Evolutionary conservation across 2,329 filamentous ascomycete genomes (phyloP), one percentile per base, ranked within the genome.

Genomic region (Talaromyces sp.): DNA sequence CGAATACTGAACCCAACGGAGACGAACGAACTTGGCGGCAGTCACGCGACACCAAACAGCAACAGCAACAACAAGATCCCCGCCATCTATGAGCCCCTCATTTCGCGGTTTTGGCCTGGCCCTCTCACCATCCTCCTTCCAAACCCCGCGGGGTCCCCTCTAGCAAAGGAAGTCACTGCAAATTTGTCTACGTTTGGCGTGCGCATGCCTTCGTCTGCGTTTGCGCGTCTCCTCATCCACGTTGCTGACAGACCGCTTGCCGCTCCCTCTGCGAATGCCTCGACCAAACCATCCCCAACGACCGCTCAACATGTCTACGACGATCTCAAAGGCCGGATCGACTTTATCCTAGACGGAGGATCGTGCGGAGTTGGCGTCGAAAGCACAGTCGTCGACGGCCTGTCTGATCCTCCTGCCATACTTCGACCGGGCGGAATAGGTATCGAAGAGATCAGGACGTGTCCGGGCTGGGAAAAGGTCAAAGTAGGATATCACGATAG

Each of bases 341-440:
- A 90, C 67, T 80, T 93, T 6, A 95, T 99, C 60, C 79, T 99
- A 0, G 93, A 99, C 66, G 95, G 93, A 2, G 95, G 95, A 0
- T 78, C 87, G 0, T 98, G 93, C 69, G 82, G 84, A 21, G 91
- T 99, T 11, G 95, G 95, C 1, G 92, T 99, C 0, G 95, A 99
- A 77, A 97, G 92, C 72, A 99, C 95, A 0, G 95, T 99, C 1
- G 92, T 99, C 0, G 95, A 98, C 70, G 95, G 95, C 0, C 78
- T 98, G 14, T 91, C 86, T 61, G 77, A 84, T 54, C 93, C 93
- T 7, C 95, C 95, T 0, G 85, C 88, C 2, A 86, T 99, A 35
- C 79, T 99, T 35, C 80, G 95, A 52, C 95, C 95, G 0, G 95
- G 95, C 1, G 95, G 95, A 8, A 82, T 99, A 32, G 89, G 90